Evolutionary conservation across 169 alveolate species (phyloP), one percentile per base, ranked within the genome.

Genomic region (Neospora caninum): DNA sequence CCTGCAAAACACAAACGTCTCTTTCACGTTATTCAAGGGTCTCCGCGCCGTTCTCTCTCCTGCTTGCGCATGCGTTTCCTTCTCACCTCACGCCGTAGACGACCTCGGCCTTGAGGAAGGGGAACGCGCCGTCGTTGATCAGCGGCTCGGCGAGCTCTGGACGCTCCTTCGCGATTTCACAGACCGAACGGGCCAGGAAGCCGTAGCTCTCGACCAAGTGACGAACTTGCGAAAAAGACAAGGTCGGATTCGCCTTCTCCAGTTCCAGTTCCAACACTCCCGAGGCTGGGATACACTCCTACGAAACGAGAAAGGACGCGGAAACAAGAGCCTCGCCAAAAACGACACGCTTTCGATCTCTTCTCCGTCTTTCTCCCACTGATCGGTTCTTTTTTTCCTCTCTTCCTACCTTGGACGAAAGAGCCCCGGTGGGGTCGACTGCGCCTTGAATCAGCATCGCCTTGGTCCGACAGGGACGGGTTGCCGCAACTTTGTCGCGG

Each of bases 151-250:
- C 84, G 87, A 97, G 58, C 39, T 92, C 94, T 45, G 84, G 84
- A 73, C 94, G 70, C 88, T 96, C 96, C 39, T 94, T 92, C 2
- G 97, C 95, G 80, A 97, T 53, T 67, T 91, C 92, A 73, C 97
- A 96, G 9, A 97, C 98, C 53, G 96, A 97, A 69, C 95, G 94
- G 16, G 98, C 93, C 7, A 93, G 83, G 94, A 96, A 97, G 31
- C 98, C 98, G 95, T 97, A 97, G 67, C 96, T 95, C 83, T 95
- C 89, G 31, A 96, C 97, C 45, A 97, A 94, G 94, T 97, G 97
- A 45, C 83, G 88, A 1, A 97, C 97, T 29, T 94, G 95, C 80
- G 91, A 96, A 69, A 89, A 95, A 67, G 95, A 94, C 0, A 97
- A 82, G 29, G 2, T 6, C 0, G 91, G 91, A 45, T 39, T 22